A percentile compares a stretch with the other conserved stretches of the same genome.
phyloP scores from a whole-genome alignment of 1,139 yeast genomes.

The Candida sp. region DNA sequence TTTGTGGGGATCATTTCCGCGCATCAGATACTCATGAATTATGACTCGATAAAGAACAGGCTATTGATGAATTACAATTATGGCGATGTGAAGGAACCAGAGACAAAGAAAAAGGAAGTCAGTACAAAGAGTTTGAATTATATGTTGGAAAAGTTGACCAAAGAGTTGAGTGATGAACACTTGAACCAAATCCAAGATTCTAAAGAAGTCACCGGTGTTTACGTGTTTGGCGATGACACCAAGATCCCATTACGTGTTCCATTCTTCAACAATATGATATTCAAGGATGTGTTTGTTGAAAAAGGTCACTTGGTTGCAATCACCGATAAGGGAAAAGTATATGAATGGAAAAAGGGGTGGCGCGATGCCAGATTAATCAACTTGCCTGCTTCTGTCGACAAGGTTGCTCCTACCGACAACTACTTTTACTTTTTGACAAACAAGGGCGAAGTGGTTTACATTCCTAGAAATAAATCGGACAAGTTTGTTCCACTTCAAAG shows the following conservation, averaged over 20 bases:
- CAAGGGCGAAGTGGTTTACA: conserved; percentile 55
- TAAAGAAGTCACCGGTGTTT: conserved; percentile 34
- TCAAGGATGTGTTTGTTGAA: conserved; percentile 61
- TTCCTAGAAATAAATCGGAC: conserved; percentile 41
- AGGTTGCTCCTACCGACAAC: conserved; percentile 57
- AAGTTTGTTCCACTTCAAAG: conserved; percentile 20
- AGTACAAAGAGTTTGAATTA: conserved; percentile 30
- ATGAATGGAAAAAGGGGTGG: conserved; percentile 62
- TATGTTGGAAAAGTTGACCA: conserved; percentile 26
- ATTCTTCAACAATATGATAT: conserved; percentile 63
- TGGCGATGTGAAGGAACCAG: conserved; percentile 28
- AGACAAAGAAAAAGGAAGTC: conserved; percentile 31
- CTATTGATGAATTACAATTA: conserved; percentile 31
- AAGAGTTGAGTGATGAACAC: conserved; percentile 37
- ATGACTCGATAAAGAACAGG: conserved; percentile 30
- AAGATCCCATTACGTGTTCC: conserved; percentile 63
- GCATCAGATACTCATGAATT: conserved; percentile 48
- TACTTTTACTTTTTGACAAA: conserved; percentile 60
- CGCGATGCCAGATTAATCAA: conserved; percentile 26
- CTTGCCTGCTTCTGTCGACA: conserved; percentile 49
- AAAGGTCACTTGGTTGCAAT: conserved; percentile 62
- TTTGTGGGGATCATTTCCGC: conserved; percentile 37
- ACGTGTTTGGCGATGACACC: conserved; percentile 41
- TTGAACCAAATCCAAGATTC: conserved; percentile 28
- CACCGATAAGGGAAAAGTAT: conserved; percentile 72